Base-by-base conservation (phyloP, 2,329 filamentous ascomycete genomes). In the Graphiopsis chlorocephala region DNA sequence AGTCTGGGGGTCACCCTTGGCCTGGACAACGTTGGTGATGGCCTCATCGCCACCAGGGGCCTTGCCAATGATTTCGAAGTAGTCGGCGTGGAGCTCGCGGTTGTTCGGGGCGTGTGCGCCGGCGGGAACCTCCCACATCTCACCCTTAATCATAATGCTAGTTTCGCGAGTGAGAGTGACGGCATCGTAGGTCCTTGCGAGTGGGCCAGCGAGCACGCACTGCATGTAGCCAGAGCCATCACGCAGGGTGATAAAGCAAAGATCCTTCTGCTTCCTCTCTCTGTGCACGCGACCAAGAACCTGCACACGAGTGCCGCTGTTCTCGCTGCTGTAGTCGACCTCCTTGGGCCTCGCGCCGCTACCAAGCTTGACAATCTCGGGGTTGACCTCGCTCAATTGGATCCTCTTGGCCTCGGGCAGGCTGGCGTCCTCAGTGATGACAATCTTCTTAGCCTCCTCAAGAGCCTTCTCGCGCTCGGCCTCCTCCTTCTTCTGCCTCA, bases 181-280 rank as follows among this genome's bases (percentile, higher is more conserved):
- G 67, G 92, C 91, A 74, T 96, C 92, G 81, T 96, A 96, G n/a
- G 91, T 94, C 83, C 92, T 93, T 70, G 92, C 90, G 72, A 98
- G 84, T 68, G 92, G 85, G 64, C 93, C 93, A 3, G 87, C 85
- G 70, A 97, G 82, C 67, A 97, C 85, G 74, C 92, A 93, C 82
- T 97, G 93, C 77, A 98, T 83, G 74, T 89, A 88, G 62, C 90
- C 91, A 73, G 93, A 91, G 65, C 93, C 93, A 75, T 96, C 92
- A 68, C 88, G 84, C 68, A 97, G 82, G n/a, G 90, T 94, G 74
- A 97, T 84, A 79, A 97, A 97, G 64, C 92, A 88, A 68, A 92
- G 86, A 74, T 91, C 89, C 79, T 94, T 95, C 80, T 97, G 93
- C 67, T 86, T 84, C 67, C 92, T 86, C 77, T 93, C 81, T 65